Evolutionary conservation across 169 alveolate species (phyloP).

Genomic region (Plasmodium gonderi): DNA sequence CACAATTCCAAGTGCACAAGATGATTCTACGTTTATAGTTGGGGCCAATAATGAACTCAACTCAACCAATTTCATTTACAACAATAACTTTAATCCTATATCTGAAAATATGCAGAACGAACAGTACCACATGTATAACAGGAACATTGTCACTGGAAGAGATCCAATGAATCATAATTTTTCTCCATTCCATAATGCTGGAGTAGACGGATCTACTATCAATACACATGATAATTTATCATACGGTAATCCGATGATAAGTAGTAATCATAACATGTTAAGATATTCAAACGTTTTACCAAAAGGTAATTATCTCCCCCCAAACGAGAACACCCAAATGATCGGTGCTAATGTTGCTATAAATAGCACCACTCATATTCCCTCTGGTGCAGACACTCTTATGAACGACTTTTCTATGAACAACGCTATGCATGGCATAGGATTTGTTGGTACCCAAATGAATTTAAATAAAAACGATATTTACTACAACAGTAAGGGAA

Average conservation of each 20-base stretch:
- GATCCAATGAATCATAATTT: not conserved
- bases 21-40: not conserved
- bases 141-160: not conserved
- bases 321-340: not conserved
- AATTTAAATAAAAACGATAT: too few species aligned
- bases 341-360: not conserved
- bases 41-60: not conserved
- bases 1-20: not conserved
- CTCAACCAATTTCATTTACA: not conserved
- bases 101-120: not conserved
- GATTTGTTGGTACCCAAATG: too few species aligned
- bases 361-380: too few species aligned
- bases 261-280: not conserved
- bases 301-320: conserved; percentile 2
- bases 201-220: not conserved
- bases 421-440: too few species aligned
- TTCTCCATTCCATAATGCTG: not conserved
- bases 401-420: too few species aligned
- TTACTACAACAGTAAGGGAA: too few species aligned
- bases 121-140: not conserved
- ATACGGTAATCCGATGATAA: not conserved
- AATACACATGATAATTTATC: not conserved
- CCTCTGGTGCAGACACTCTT: too few species aligned
- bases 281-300: conserved; percentile 1
- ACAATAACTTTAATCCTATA: not conserved